A percentile compares a stretch with the other conserved stretches of the same genome.
Conservation (phyloP, 2,329 filamentous ascomycete genomes). For the Colletotrichum aenigma region DNA sequence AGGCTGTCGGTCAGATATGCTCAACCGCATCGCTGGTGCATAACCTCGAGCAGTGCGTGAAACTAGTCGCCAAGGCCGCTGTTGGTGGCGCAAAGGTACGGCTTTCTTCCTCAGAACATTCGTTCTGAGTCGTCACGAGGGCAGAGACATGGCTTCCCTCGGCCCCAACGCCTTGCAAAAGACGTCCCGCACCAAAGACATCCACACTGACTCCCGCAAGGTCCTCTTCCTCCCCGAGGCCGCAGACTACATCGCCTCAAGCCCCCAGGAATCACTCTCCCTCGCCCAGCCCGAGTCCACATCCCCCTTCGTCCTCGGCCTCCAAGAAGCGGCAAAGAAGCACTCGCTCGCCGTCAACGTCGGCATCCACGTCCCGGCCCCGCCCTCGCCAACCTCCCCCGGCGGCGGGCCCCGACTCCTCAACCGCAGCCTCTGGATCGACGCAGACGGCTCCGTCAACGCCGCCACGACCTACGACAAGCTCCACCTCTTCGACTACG, state of each 20-base stretch:
- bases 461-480: constrained; percentile 69
- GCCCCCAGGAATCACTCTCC: constrained; percentile 68
- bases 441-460: constrained; percentile 44
- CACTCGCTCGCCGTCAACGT: constrained; percentile 78
- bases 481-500: constrained; percentile 84
- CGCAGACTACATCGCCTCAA: constrained; percentile 81
- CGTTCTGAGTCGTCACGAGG: not conserved
- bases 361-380: constrained; percentile 79
- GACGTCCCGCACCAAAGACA: not conserved
- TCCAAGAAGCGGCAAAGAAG: constrained; percentile 69
- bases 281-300: constrained; percentile 70
- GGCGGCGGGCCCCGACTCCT: constrained; percentile 41
- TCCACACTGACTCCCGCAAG: constrained; percentile 37
- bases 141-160: not conserved
- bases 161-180: not conserved
- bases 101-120: not conserved
- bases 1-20: constrained; percentile 91
- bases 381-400: constrained; percentile 33
- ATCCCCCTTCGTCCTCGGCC: constrained; percentile 77
- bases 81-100: constrained; percentile 77
- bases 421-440: constrained; percentile 60
- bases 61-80: constrained; percentile 74
- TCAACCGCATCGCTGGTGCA: constrained; percentile 78
- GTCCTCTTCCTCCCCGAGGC: constrained; percentile 93
- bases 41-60: constrained; percentile 81